These are phyloP conservation scores for Henckelia pumila DNA, from an alignment of 257 asterid species.

Conservation along the genomic window DNA sequence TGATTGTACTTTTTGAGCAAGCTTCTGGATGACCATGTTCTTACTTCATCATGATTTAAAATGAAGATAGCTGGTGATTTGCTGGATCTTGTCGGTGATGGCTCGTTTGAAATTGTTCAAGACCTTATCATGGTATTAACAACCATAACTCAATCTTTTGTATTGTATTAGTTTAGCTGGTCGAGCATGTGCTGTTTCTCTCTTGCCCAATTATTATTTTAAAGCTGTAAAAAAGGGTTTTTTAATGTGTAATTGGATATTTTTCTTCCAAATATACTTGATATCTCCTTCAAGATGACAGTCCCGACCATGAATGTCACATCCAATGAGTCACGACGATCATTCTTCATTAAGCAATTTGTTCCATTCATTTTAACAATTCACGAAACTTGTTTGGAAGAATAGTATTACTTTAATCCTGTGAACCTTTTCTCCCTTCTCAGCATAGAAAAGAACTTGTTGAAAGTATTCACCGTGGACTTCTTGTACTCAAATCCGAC, in stretches of 20 bases:
- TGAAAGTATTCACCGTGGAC: slow-evolving; percentile 77
- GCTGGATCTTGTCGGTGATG: slow-evolving; percentile 95
- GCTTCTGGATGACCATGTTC: slow-evolving; percentile 23
- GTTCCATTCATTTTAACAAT: slow-evolving; percentile 18
- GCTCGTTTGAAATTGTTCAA: slow-evolving; percentile 91
- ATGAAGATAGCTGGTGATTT: slow-evolving; percentile 86
- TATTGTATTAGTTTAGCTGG: slow-evolving; percentile 17
- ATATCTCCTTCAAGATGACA: neutral
- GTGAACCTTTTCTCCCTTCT: slow-evolving; percentile 20
- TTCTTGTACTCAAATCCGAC: slow-evolving; percentile 73
- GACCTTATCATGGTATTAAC: slow-evolving; percentile 75
- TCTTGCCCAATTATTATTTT: neutral
- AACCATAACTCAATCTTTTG: slow-evolving; percentile 6
- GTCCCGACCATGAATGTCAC: slow-evolving; percentile 13
- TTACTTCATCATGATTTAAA: slow-evolving; percentile 25
- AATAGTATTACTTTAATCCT: slow-evolving; percentile 13
- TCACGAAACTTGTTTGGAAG: slow-evolving; percentile 7
- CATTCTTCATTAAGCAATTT: slow-evolving; percentile 12
- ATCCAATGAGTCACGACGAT: slow-evolving; percentile 6
- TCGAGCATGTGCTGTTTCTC: slow-evolving; percentile 16
- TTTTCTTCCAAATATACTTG: slow-evolving; percentile 5
- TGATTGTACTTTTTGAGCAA: slow-evolving; percentile 16
- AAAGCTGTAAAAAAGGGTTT: slow-evolving; percentile 1
- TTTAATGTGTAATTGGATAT: slow-evolving; percentile 15
- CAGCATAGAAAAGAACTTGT: slow-evolving; percentile 94